These are phyloP conservation scores for Hypoxylon rubiginosum DNA, from an alignment of 2,329 filamentous ascomycete species.

Conservation along the genomic window DNA sequence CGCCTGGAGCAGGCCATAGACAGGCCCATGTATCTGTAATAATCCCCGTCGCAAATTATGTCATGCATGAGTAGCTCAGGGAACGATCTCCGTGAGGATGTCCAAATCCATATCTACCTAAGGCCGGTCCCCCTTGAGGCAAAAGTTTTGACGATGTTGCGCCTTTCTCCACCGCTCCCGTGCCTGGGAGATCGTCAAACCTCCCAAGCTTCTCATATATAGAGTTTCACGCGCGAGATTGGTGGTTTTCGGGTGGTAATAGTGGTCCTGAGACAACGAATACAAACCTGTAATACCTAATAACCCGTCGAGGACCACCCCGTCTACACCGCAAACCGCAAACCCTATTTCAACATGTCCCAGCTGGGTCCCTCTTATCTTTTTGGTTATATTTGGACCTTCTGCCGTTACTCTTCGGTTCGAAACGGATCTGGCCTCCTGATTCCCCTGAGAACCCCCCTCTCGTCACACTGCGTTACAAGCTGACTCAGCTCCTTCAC, in stretches of 20 bases:
- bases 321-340: slow-evolving; percentile 31
- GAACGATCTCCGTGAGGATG: slow-evolving; percentile 51
- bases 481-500: slow-evolving; percentile 11
- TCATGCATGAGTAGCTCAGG: slow-evolving; percentile 58
- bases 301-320: slow-evolving; percentile 29
- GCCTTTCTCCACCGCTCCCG: slow-evolving; percentile 45
- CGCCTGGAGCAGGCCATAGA: slow-evolving; percentile 39
- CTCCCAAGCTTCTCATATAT: slow-evolving; percentile 40
- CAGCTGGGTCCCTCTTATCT: slow-evolving; percentile 27
- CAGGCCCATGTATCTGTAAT: slow-evolving; percentile 34
- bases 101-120: slow-evolving; percentile 44
- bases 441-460: slow-evolving; percentile 1
- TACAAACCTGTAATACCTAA: slow-evolving; percentile 26
- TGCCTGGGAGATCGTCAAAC: slow-evolving; percentile 40
- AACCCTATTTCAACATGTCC: slow-evolving; percentile 37
- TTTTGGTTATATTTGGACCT: slow-evolving; percentile 25
- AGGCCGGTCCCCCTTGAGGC: slow-evolving; percentile 32
- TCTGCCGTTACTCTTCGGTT: slow-evolving; percentile 22
- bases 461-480: slow-evolving; percentile 3
- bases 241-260: slow-evolving; percentile 37
- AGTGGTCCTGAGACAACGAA: slow-evolving; percentile 39
- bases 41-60: slow-evolving; percentile 58
- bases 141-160: slow-evolving; percentile 42
- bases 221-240: slow-evolving; percentile 38
- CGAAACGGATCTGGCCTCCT: slow-evolving; percentile 23